Evolutionary conservation across 257 asterid genomes (phyloP).

Genomic region (Solanum piurae): DNA sequence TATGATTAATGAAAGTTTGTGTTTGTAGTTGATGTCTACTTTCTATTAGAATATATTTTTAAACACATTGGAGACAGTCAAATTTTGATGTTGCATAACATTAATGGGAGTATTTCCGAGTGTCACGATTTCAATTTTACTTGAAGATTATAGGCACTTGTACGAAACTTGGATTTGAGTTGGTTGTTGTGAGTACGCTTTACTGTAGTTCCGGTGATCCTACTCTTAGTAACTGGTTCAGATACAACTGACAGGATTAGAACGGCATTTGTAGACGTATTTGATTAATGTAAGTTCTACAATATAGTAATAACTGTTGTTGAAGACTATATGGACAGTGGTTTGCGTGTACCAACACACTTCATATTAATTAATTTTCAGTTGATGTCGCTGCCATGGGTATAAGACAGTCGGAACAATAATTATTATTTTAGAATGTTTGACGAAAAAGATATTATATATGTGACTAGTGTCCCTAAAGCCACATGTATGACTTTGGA

Average conservation of each 20-base stretch:
- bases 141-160: constrained; percentile 55
- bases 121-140: constrained; percentile 48
- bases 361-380: not conserved
- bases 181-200: constrained; percentile 17
- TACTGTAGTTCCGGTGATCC: constrained; percentile 32
- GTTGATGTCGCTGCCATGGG: not conserved
- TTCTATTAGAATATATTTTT: not conserved
- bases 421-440: not conserved
- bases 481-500: not conserved
- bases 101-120: constrained; percentile 68
- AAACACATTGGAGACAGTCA: not conserved
- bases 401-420: not conserved
- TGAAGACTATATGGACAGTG: not conserved
- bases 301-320: not conserved
- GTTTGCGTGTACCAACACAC: not conserved
- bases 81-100: constrained; percentile 26
- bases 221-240: constrained; percentile 46
- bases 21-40: not conserved
- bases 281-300: not conserved
- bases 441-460: not conserved
- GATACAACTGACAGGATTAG: constrained; percentile 37
- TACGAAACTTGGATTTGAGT: constrained; percentile 24
- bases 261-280: constrained; percentile 11
- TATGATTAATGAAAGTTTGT: not conserved
- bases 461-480: not conserved